A percentile compares a stretch with the other conserved stretches of the same genome.
These are phyloP conservation scores for Suillus luteus DNA, from an alignment of 768 basidiomycete species.

Conservation along the genomic window DNA sequence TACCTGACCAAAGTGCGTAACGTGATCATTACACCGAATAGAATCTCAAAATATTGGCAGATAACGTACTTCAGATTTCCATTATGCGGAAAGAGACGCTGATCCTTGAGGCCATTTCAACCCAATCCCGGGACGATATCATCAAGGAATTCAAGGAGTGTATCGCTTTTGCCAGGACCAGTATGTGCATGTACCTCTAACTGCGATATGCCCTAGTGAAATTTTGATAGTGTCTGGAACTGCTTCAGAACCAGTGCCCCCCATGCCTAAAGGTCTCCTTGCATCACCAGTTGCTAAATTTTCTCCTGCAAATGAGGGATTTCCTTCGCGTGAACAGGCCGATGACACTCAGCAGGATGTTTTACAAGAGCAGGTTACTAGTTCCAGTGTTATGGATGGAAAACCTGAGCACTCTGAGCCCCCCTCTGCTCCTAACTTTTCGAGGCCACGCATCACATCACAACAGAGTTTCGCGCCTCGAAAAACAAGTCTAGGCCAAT, in stretches of 20 bases:
- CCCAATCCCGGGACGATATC: slow-evolving; percentile 60
- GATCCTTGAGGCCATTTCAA: slow-evolving; percentile 61
- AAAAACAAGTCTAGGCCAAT: slow-evolving; percentile 4
- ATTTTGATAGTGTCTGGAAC: slow-evolving; percentile 51
- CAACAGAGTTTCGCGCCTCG: slow-evolving; percentile 13
- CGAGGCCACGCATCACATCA: slow-evolving; percentile 9
- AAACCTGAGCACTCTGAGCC: neutral
- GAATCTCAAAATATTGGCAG: slow-evolving; percentile 42
- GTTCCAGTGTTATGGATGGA: neutral
- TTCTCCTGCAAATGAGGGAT: neutral
- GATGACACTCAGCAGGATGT: neutral
- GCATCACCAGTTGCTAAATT: slow-evolving; percentile 23
- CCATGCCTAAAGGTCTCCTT: slow-evolving; percentile 50
- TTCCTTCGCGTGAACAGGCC: neutral
- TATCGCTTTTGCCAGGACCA: slow-evolving; percentile 72
- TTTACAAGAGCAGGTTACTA: slow-evolving; percentile 1
- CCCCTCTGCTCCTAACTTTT: slow-evolving; percentile 11
- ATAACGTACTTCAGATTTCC: slow-evolving; percentile 69
- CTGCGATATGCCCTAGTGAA: slow-evolving; percentile 5
- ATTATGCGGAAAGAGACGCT: slow-evolving; percentile 91
- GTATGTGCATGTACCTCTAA: slow-evolving; percentile 48
- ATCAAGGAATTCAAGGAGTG: slow-evolving; percentile 77
- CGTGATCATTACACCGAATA: slow-evolving; percentile 8
- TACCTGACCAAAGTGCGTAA: slow-evolving; percentile 58
- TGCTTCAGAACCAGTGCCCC: slow-evolving; percentile 68